phyloP scores from a whole-genome alignment of 2,329 filamentous ascomycete genomes.

The Daldinia sp. region DNA sequence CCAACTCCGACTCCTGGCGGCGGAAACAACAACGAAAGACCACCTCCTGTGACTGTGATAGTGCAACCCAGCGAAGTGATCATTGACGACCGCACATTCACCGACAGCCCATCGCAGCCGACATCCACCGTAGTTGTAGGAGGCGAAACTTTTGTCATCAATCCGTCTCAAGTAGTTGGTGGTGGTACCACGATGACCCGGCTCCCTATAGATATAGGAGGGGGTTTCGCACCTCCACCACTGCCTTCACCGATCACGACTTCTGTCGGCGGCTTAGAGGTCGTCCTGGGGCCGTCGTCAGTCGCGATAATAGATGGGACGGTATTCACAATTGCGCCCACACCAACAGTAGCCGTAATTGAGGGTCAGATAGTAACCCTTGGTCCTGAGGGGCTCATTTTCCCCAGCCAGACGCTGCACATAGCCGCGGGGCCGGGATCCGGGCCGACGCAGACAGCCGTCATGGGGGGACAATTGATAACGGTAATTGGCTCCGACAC shows the following conservation, averaged over 20 bases:
- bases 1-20: constrained; percentile 22
- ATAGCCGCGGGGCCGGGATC: constrained; percentile 52
- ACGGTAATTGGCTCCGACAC: constrained; percentile 58
- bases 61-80: constrained; percentile 60
- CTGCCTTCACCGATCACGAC: constrained; percentile 55
- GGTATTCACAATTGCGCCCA: constrained; percentile 57
- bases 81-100: constrained; percentile 61
- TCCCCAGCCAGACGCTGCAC: constrained; percentile 56
- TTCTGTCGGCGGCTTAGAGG: constrained; percentile 55
- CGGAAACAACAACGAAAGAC: constrained; percentile 2
- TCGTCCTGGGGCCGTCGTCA: constrained; percentile 59
- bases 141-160: constrained; percentile 61
- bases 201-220: constrained; percentile 51
- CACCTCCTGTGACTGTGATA: constrained; percentile 56
- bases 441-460: constrained; percentile 58
- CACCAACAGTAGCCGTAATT: constrained; percentile 53
- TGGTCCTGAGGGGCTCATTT: constrained; percentile 51
- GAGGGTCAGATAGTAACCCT: constrained; percentile 46
- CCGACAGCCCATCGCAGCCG: constrained; percentile 53
- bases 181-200: constrained; percentile 60
- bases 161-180: constrained; percentile 60
- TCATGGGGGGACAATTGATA: constrained; percentile 62
- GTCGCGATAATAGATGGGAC: constrained; percentile 58
- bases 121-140: constrained; percentile 59
- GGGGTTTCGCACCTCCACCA: constrained; percentile 51